phyloP scores from a whole-genome alignment of 2,329 filamentous ascomycete genomes.

The Calonectria leucothoes region DNA sequence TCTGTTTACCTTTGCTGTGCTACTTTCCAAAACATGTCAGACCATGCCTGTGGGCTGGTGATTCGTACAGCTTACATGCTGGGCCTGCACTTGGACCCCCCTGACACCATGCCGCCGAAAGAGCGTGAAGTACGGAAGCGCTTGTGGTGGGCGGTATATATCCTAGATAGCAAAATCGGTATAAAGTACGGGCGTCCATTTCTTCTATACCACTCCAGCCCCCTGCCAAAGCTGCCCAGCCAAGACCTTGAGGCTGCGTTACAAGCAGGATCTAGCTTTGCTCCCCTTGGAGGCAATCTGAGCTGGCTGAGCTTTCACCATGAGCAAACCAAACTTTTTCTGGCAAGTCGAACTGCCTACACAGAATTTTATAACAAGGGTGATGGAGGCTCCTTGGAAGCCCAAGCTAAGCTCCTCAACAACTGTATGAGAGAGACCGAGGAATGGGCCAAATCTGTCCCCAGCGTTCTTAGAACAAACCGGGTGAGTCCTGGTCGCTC shows the following conservation, averaged over 20 bases:
- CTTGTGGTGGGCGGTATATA: constrained; percentile 64
- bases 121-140: constrained; percentile 58
- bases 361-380: background rate
- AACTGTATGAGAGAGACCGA: background rate
- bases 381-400: background rate
- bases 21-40: constrained; percentile 60
- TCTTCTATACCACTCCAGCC: constrained; percentile 29
- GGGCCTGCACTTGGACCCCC: constrained; percentile 60
- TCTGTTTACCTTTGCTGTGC: constrained; percentile 59
- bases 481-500: background rate
- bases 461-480: background rate
- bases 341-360: background rate
- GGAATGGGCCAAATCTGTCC: background rate
- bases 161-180: constrained; percentile 58
- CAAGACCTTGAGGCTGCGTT: background rate
- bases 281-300: background rate
- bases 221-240: background rate
- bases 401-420: background rate
- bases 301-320: background rate
- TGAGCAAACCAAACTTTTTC: background rate
- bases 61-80: constrained; percentile 58
- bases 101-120: constrained; percentile 41
- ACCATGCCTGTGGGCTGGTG: constrained; percentile 52
- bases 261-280: background rate
- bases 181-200: constrained; percentile 61